A percentile compares a stretch with the other conserved stretches of the same genome.
phyloP scores from a whole-genome alignment of 176 grass and related monocot genomes.

The Triticum monococcum region DNA sequence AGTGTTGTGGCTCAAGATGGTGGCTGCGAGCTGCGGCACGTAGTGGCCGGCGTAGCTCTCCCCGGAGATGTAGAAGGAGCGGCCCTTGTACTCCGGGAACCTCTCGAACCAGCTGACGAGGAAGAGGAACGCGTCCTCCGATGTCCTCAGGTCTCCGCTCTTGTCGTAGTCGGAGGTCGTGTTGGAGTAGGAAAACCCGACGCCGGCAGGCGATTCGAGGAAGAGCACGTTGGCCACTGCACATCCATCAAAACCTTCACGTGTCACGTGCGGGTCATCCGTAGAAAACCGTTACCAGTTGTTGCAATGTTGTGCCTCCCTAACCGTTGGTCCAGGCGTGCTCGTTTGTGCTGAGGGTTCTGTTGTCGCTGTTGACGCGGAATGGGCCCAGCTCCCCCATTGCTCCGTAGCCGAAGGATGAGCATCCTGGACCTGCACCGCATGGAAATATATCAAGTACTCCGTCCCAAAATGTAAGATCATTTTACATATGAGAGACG shows the following conservation, averaged over 20 bases:
- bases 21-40: slow-evolving; percentile 29
- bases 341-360: slow-evolving; percentile 31
- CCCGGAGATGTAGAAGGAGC: slow-evolving; percentile 45
- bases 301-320: neutral
- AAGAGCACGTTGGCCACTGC: slow-evolving; percentile 54
- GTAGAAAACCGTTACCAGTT: neutral
- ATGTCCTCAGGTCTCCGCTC: slow-evolving; percentile 30
- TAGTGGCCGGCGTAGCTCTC: slow-evolving; percentile 54
- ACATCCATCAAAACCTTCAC: neutral
- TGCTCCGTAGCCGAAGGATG: slow-evolving; percentile 44
- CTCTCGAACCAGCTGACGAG: slow-evolving; percentile 44
- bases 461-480: too few relatives aligned
- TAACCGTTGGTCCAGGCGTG: slow-evolving; percentile 49
- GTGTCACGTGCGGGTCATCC: neutral
- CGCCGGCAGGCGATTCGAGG: slow-evolving; percentile 40
- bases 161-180: neutral
- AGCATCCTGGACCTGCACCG: slow-evolving; percentile 46
- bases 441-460: neutral
- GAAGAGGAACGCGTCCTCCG: slow-evolving; percentile 19
- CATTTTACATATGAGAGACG: too few relatives aligned
- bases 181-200: slow-evolving; percentile 53
- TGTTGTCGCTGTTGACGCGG: slow-evolving; percentile 34
- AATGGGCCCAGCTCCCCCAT: slow-evolving; percentile 45
- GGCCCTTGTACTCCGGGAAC: slow-evolving; percentile 33
- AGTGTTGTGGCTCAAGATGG: slow-evolving; percentile 22